Conservation (phyloP, 148 eudicot species). For the Nyssa sinensis region DNA sequence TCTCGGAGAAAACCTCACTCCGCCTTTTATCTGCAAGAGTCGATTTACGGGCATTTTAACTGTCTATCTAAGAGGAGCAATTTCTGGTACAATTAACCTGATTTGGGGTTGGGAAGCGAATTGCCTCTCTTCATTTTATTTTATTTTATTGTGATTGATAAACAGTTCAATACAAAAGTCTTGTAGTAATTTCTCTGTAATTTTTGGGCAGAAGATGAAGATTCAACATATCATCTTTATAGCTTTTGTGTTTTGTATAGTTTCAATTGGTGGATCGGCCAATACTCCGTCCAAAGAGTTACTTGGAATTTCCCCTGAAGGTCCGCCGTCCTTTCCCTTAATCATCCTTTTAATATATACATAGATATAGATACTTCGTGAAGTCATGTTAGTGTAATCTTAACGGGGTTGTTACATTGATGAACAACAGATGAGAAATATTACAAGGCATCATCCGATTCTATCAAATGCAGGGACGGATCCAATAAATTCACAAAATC, state of each 20-base stretch:
- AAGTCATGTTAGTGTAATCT: neutral
- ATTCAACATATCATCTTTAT: neutral
- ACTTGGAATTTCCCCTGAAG: slow-evolving; percentile 58
- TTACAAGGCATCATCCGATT: slow-evolving; percentile 36
- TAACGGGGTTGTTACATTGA: neutral
- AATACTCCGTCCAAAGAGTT: slow-evolving; percentile 33
- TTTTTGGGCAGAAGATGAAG: neutral
- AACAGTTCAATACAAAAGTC: no score
- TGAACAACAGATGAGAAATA: slow-evolving; percentile 53
- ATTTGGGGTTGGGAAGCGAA: neutral
- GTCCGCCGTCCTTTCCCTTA: slow-evolving; percentile 11
- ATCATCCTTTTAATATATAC: neutral
- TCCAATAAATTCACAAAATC: slow-evolving; percentile 62
- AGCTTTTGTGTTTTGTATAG: neutral
- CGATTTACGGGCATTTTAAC: no score
- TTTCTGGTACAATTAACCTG: no score
- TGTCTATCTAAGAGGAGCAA: no score
- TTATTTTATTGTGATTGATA: neutral
- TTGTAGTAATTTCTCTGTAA: neutral
- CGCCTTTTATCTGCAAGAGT: neutral
- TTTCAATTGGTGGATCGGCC: slow-evolving; percentile 34
- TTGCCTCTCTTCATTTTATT: neutral
- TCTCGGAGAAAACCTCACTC: neutral
- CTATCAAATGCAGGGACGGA: slow-evolving; percentile 81
- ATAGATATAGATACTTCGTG: neutral